Conservation (phyloP, 306 rosid species). For the Ammopiptanthus mongolicus region DNA sequence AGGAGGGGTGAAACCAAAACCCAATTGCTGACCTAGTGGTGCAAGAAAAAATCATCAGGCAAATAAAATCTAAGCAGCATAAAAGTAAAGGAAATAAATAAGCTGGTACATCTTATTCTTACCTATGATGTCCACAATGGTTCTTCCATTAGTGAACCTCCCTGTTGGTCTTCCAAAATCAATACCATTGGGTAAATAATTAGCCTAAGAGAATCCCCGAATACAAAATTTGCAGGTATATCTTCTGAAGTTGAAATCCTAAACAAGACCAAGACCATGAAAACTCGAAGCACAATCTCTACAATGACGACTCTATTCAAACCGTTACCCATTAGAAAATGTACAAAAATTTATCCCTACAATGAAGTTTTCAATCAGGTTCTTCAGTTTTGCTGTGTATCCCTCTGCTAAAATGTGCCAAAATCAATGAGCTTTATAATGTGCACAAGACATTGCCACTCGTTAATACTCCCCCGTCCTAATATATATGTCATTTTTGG, state of each 20-base stretch:
- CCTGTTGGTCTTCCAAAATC: slow-evolving; percentile 74
- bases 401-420: background rate
- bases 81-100: background rate
- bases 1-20: slow-evolving; percentile 47
- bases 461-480: too few species aligned
- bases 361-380: background rate
- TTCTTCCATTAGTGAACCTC: slow-evolving; percentile 74
- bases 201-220: slow-evolving; percentile 69
- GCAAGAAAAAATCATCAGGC: background rate
- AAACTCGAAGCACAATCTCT: slow-evolving; percentile 10
- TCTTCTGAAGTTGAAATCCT: slow-evolving; percentile 29
- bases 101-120: slow-evolving; percentile 19
- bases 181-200: slow-evolving; percentile 54
- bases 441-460: background rate
- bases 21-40: slow-evolving; percentile 49
- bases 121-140: slow-evolving; percentile 58
- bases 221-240: slow-evolving; percentile 57
- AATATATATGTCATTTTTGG: too few species aligned
- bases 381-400: background rate
- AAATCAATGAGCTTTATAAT: slow-evolving; percentile 19
- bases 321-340: slow-evolving; percentile 27
- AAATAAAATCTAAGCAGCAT: background rate
- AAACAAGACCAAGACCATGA: slow-evolving; percentile 11
- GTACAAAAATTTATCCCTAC: background rate
- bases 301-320: slow-evolving; percentile 16